Evolutionary conservation across 2,329 filamentous ascomycete genomes (phyloP), one percentile per base, ranked within the genome.

Genomic region (Pseudogymnoascus sp.): DNA sequence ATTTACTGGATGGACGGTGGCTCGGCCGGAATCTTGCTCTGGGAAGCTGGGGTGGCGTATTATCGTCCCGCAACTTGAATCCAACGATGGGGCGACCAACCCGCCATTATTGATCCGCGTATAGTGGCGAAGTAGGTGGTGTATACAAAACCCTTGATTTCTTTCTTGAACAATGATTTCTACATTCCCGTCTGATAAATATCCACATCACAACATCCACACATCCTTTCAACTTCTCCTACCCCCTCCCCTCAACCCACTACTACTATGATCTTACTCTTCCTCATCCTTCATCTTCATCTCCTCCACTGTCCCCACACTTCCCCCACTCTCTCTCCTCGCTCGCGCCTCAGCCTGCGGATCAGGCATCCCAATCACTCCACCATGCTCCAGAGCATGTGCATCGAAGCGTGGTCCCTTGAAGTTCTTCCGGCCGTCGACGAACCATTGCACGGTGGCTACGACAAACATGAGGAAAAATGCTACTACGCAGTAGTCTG

Each of bases 401-500:
- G 80, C 71, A 63, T 82, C 77, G 16, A 82, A 67, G 5, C 76
- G 74, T 33, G 69, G 69, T 3, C 69, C 68, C 7, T 61, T 65
- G 80, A 81, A 86, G 70, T 86, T 84, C 75, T 85, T 85, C 33
- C 81, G 75, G 6, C 83, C 83, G 65, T 86, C 83, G 12, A 85
- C 71, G 60, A 84, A 74, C 83, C 83, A 87, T 68, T 85, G 82
- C 26, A 84, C 71, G 0, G 75, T 73, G 5, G 74, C 72, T 0
- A 72, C 72, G 8, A 74, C 70, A 52, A 76, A 71, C 35, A 74
- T 74, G 61, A 75, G 74, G 45, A 82, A 77, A 67, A 80, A 83
- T 7, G 65, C 69, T 26, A 68, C 70, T 8, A 69, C 67, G 38
- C 68, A 69, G 61, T 70, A 69, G 33, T 70, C 2, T 31, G 37